Evolutionary conservation across 148 eudicot species (phyloP).

Genomic region (Fallopia convolvulus): DNA sequence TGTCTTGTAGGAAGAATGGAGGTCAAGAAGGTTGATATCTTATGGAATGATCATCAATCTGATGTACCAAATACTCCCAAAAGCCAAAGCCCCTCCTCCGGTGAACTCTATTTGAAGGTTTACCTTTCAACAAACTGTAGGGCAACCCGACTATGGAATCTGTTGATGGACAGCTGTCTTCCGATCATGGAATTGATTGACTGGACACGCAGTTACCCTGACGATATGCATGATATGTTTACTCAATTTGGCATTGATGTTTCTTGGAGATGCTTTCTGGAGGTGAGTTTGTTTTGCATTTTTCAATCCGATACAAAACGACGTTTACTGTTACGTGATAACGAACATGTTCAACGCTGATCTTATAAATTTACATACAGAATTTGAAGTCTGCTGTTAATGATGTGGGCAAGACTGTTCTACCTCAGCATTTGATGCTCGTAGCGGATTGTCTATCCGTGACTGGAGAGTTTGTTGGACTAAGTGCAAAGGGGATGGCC

Average conservation of each 20-base stretch:
- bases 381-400: slow-evolving; percentile 52
- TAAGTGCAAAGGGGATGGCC: slow-evolving; percentile 72
- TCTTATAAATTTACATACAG: slow-evolving; percentile 36
- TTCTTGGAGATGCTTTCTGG: slow-evolving; percentile 57
- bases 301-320: neutral
- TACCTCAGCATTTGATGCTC: slow-evolving; percentile 72
- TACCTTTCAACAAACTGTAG: slow-evolving; percentile 41
- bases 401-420: slow-evolving; percentile 69
- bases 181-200: slow-evolving; percentile 70
- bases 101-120: slow-evolving; percentile 66
- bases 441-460: slow-evolving; percentile 70
- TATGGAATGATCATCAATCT: slow-evolving; percentile 59
- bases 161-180: slow-evolving; percentile 57
- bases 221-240: slow-evolving; percentile 60
- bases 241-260: slow-evolving; percentile 59
- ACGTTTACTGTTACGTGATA: neutral
- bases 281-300: slow-evolving; percentile 30
- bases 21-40: slow-evolving; percentile 73
- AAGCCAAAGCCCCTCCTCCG: slow-evolving; percentile 19
- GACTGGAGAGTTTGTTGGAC: slow-evolving; percentile 74
- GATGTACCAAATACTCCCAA: slow-evolving; percentile 21
- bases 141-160: slow-evolving; percentile 45
- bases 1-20: slow-evolving; percentile 48
- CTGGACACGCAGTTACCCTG: slow-evolving; percentile 91
- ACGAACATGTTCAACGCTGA: slow-evolving; percentile 7